A percentile compares a stretch with the other conserved stretches of the same genome.
phyloP scores from a whole-genome alignment of 371 early-diverging fungal species.

The Capillidium heterosporum region DNA sequence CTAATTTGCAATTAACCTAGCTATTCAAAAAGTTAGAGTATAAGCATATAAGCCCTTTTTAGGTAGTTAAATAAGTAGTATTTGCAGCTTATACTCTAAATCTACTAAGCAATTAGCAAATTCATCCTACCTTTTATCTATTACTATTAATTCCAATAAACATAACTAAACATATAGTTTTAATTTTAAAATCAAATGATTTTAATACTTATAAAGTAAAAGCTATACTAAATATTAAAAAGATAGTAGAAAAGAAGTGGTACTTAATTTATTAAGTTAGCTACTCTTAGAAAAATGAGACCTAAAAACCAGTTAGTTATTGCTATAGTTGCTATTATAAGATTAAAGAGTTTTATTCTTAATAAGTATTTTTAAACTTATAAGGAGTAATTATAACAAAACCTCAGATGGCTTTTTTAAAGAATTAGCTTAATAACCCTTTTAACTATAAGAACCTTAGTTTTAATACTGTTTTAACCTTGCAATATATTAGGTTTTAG shows the following conservation, averaged over 20 bases:
- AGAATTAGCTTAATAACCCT: too few species aligned
- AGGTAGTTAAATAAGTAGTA: not conserved
- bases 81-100: conserved; percentile 3
- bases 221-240: too few species aligned
- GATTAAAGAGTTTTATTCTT: too few species aligned
- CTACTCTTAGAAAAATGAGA: not conserved
- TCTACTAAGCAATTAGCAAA: not conserved
- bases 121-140: conserved; percentile 4
- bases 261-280: conserved; percentile 5
- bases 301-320: not conserved
- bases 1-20: not conserved
- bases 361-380: too few species aligned
- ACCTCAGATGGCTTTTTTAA: too few species aligned
- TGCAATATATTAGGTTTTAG: too few species aligned
- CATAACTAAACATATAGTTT: too few species aligned
- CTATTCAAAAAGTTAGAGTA: not conserved
- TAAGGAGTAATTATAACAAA: too few species aligned
- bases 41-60: not conserved
- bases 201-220: not conserved
- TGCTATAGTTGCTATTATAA: too few species aligned
- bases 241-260: not conserved
- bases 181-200: not conserved
- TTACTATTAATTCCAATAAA: not conserved
- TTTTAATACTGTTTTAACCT: too few species aligned
- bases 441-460: too few species aligned